A percentile compares a stretch with the other conserved stretches of the same genome.
Evolutionary conservation across 2,329 filamentous ascomycete genomes (phyloP).

Genomic region (Hirsutella rhossiliensis): DNA sequence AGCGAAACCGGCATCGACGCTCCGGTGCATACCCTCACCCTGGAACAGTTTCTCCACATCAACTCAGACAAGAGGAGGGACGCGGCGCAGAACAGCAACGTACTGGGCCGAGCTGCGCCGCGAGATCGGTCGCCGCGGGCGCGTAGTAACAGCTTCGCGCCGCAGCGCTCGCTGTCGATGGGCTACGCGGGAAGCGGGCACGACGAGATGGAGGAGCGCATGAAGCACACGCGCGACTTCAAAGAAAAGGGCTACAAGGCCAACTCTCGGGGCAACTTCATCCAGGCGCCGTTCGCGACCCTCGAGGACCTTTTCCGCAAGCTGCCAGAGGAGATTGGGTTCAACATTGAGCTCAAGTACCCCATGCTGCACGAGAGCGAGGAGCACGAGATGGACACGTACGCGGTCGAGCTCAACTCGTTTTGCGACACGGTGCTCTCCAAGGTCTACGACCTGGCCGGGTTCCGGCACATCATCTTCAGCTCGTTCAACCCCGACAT

Average conservation of each 20-base stretch:
- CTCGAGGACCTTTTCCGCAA: slow-evolving; percentile 86
- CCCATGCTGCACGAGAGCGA: slow-evolving; percentile 95
- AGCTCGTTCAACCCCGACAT: slow-evolving; percentile 97
- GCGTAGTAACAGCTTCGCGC: slow-evolving; percentile 27
- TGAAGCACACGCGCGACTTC: slow-evolving; percentile 95
- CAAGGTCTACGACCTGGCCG: slow-evolving; percentile 79
- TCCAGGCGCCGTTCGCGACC: slow-evolving; percentile 91
- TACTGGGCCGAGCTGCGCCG: not conserved
- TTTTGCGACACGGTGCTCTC: slow-evolving; percentile 89
- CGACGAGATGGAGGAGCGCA: slow-evolving; percentile 56
- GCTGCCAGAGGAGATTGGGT: slow-evolving; percentile 71
- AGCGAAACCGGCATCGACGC: slow-evolving; percentile 96
- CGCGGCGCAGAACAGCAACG: not conserved
- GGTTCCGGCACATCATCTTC: slow-evolving; percentile 86
- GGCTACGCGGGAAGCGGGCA: slow-evolving; percentile 31
- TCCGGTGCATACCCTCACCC: slow-evolving; percentile 84
- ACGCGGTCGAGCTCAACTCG: slow-evolving; percentile 88
- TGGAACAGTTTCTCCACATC: slow-evolving; percentile 92
- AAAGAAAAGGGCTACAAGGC: slow-evolving; percentile 93
- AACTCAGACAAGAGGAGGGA: slow-evolving; percentile 40
- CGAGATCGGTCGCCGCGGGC: slow-evolving; percentile 2
- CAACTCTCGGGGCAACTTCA: slow-evolving; percentile 86
- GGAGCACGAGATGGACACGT: slow-evolving; percentile 92
- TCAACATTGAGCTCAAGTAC: slow-evolving; percentile 99
- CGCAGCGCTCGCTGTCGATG: slow-evolving; percentile 43